Evolutionary conservation across 768 basidiomycete species (phyloP), one percentile per base, ranked within the genome.

Genomic region (Hypholoma fasciculare): DNA sequence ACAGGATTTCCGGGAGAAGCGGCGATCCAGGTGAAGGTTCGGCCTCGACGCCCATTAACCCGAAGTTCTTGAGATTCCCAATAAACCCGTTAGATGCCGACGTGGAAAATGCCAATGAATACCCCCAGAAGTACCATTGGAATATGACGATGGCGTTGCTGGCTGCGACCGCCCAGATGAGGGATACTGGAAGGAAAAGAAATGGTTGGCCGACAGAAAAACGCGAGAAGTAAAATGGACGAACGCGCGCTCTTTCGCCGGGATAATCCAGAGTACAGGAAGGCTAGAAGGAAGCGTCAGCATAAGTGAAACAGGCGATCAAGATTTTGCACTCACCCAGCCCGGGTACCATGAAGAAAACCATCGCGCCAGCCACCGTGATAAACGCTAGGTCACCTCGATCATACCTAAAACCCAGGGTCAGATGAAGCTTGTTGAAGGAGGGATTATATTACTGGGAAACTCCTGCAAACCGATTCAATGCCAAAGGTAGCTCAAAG

Each of bases 101-200:
- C 2, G 86, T 79, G 3, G 91, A 92, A 74, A 96, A 96, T 1
- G 92, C 89, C 34, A 96, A 78, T 4, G 78, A 89, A 74, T 94
- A 96, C 9, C 71, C 79, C 78, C 78, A 80, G 68, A 82, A 78
- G 60, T 82, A 93, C 90, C 90, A 92, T 66, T 90, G 88, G 70
- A 91, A 86, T 57, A 91, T 86, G 61, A 84, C 84, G 61, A 92
- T 78, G 7, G 88, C 89, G 64, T 91, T 91, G 65, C 84, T 81
- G 4, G 87, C 88, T 38, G 82, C 77, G 58, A 89, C 87, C 11
- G 80, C 86, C 88, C 88, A 91, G 52, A 91, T 85, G n/a, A 92
- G 71, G 26, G 88, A 84, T 19, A 92, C 81, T 81, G 30, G 30
- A 34, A 9, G 7, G 30, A 54, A 34, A 26, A 50, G 55, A 38